phyloP scores from a whole-genome alignment of 768 basidiomycete genomes.

The Suillus paluster region DNA sequence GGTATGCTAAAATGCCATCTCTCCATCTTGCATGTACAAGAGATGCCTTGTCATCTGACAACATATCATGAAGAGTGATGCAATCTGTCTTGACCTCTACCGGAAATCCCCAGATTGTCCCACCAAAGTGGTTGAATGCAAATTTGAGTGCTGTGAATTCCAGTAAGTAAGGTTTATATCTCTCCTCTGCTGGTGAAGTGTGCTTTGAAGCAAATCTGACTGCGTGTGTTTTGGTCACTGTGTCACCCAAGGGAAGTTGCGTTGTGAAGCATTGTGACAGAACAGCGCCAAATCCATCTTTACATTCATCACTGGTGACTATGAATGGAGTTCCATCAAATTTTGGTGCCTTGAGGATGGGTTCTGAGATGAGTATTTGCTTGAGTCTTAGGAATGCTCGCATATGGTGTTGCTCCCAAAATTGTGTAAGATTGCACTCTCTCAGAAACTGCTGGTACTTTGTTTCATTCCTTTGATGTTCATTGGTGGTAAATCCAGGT shows the following conservation, averaged over 20 bases:
- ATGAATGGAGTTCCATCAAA: slow-evolving; percentile 41
- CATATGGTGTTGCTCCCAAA: slow-evolving; percentile 14
- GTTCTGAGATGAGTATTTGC: slow-evolving; percentile 30
- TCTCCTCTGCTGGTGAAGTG: too few relatives aligned
- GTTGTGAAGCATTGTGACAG: too few relatives aligned
- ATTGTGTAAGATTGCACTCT: rapidly evolving
- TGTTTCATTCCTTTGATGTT: neutral
- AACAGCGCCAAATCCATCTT: slow-evolving; percentile 40
- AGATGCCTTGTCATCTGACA: too few relatives aligned
- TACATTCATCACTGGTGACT: slow-evolving; percentile 38
- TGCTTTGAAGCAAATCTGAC: neutral
- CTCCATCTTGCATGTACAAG: too few relatives aligned
- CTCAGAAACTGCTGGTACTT: neutral
- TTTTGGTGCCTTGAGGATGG: slow-evolving; percentile 33
- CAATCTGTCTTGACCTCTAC: too few relatives aligned
- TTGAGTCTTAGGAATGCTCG: slow-evolving; percentile 36
- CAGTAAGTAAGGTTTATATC: too few relatives aligned
- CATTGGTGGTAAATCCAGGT: neutral
- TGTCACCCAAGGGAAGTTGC: neutral
- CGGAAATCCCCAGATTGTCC: too few relatives aligned
- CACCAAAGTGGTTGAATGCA: too few relatives aligned
- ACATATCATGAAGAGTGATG: too few relatives aligned
- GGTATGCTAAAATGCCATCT: too few relatives aligned
- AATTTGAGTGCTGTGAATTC: too few relatives aligned
- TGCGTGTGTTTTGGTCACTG: neutral